A percentile compares a stretch with the other conserved stretches of the same genome.
These are phyloP conservation scores for Akanthomyces muscarius DNA, from an alignment of 2,329 filamentous ascomycete species.

Conservation along the genomic window DNA sequence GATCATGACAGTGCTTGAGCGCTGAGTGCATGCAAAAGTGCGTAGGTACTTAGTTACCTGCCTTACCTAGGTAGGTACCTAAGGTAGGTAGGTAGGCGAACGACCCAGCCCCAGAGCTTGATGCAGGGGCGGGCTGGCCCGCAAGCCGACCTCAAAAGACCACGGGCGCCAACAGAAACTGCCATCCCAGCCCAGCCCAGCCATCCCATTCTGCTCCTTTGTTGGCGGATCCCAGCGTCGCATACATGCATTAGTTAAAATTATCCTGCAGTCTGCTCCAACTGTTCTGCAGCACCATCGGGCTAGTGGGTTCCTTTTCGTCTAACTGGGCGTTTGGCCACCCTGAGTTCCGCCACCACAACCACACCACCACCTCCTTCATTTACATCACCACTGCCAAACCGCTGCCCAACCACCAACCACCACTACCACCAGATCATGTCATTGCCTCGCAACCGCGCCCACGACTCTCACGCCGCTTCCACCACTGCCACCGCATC, in stretches of 20 bases:
- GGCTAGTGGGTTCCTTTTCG: slow-evolving; percentile 3
- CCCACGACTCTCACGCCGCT: not conserved
- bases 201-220: slow-evolving; percentile 1
- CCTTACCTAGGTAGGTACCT: too few relatives aligned
- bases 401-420: not conserved
- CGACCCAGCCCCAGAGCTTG: not conserved
- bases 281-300: slow-evolving; percentile 4
- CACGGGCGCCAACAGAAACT: not conserved
- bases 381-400: slow-evolving; percentile 14
- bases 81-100: not conserved
- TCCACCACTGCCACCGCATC: not conserved
- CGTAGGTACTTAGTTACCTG: too few relatives aligned
- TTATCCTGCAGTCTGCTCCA: not conserved
- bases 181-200: not conserved
- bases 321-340: slow-evolving; percentile 6
- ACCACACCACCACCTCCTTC: not conserved
- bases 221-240: not conserved
- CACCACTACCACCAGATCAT: not conserved
- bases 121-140: slow-evolving; percentile 7
- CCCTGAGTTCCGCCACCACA: not conserved
- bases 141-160: not conserved
- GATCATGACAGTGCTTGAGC: not conserved
- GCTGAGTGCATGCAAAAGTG: not conserved
- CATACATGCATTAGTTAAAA: not conserved
- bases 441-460: slow-evolving; percentile 5